Conservation (phyloP, 2,329 filamentous ascomycete species). For the Aaosphaeria arxii region DNA sequence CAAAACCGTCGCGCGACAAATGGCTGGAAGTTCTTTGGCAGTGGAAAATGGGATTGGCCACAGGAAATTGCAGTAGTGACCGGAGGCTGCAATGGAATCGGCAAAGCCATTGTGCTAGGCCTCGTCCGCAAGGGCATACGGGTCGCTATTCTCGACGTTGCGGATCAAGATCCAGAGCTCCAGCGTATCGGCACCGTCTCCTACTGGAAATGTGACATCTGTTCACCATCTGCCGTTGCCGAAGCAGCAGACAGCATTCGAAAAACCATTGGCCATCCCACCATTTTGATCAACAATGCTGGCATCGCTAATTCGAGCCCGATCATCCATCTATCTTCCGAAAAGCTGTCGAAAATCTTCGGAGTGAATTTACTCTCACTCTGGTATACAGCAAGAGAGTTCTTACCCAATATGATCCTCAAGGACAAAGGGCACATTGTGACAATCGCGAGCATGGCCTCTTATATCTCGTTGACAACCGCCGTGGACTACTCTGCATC, state of each 20-base stretch:
- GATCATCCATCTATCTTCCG: too few relatives aligned
- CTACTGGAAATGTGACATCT: conserved; percentile 14
- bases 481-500: conserved; percentile 33
- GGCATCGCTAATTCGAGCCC: conserved; percentile 5
- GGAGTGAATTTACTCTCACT: too few relatives aligned
- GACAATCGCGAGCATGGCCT: conserved; percentile 32
- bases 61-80: conserved; percentile 36
- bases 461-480: conserved; percentile 26
- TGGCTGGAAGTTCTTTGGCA: too few relatives aligned
- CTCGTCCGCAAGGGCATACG: conserved; percentile 27
- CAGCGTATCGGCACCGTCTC: conserved; percentile 9
- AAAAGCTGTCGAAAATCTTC: too few relatives aligned
- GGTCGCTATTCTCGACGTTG: conserved; percentile 35
- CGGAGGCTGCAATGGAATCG: conserved; percentile 34
- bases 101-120: conserved; percentile 28
- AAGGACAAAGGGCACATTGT: conserved; percentile 37
- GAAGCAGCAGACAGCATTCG: conserved; percentile 8
- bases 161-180: conserved; percentile 24
- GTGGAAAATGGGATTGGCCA: conserved; percentile 23
- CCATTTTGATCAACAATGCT: conserved; percentile 22
- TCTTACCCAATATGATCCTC: conserved; percentile 7
- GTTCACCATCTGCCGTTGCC: conserved; percentile 6
- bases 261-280: conserved; percentile 9
- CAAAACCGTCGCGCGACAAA: too few relatives aligned
- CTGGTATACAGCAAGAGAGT: too few relatives aligned